Evolutionary conservation across 306 rosid genomes (phyloP).

Genomic region (Benincasa hispida): DNA sequence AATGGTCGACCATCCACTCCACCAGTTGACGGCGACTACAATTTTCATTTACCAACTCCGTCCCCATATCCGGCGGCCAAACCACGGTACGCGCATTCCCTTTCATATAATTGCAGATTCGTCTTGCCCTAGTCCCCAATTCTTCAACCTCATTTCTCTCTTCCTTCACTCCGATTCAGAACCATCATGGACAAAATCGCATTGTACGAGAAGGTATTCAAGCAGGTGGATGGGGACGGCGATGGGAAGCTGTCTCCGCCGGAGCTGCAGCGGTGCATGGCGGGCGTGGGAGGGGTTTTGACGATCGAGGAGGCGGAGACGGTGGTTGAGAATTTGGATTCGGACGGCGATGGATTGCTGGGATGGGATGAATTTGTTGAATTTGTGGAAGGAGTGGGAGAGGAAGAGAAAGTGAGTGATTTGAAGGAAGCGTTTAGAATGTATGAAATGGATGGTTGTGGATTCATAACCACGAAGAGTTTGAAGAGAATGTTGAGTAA

Average conservation of each 20-base stretch:
- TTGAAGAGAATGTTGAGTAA: constrained; percentile 53
- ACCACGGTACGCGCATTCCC: constrained; percentile 6
- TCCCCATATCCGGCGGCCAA: neutral
- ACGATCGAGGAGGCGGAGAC: constrained; percentile 14
- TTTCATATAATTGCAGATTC: neutral
- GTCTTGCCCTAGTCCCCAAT: neutral
- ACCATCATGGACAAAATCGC: constrained; percentile 34
- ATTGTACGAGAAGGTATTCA: constrained; percentile 43
- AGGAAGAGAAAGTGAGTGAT: constrained; percentile 55
- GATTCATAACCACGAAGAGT: constrained; percentile 61
- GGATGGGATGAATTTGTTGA: constrained; percentile 55
- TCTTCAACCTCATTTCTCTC: neutral
- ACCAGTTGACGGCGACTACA: neutral
- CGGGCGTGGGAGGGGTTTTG: constrained; percentile 42
- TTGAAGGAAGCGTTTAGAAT: constrained; percentile 58
- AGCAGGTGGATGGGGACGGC: constrained; percentile 49
- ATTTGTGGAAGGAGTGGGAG: constrained; percentile 55
- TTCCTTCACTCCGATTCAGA: neutral
- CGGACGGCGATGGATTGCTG: constrained; percentile 48
- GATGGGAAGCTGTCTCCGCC: constrained; percentile 51
- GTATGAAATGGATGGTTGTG: constrained; percentile 70
- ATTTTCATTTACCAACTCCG: neutral
- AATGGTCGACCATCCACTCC: neutral
- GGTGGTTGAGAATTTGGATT: constrained; percentile 30
- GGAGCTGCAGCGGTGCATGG: constrained; percentile 48